These are phyloP conservation scores for Solanum rostratum DNA, from an alignment of 257 asterid genomes.

Conservation along the genomic window DNA sequence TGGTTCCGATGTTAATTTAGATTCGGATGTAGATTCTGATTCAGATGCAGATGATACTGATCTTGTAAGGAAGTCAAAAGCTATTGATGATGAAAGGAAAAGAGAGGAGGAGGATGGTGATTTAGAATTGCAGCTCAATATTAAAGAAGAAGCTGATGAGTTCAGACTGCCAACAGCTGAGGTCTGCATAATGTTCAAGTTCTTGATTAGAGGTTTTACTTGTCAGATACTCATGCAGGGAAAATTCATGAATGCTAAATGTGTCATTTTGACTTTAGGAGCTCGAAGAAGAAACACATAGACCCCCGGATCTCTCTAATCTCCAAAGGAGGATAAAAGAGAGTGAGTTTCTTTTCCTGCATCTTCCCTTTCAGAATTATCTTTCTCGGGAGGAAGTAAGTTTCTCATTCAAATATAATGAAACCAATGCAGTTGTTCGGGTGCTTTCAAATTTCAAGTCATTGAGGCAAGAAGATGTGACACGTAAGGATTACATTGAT, in stretches of 20 bases:
- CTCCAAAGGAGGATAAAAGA: slow-evolving; percentile 83
- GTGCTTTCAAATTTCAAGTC: slow-evolving; percentile 68
- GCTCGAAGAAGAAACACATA: slow-evolving; percentile 66
- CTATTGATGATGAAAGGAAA: slow-evolving; percentile 37
- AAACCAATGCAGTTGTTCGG: slow-evolving; percentile 54
- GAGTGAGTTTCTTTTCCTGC: slow-evolving; percentile 32
- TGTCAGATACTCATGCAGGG: neutral
- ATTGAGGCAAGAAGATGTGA: slow-evolving; percentile 65
- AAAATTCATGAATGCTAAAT: neutral
- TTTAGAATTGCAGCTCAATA: slow-evolving; percentile 47
- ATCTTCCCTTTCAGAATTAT: neutral
- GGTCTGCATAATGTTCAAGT: slow-evolving; percentile 24
- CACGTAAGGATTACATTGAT: slow-evolving; percentile 67
- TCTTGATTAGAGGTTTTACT: neutral
- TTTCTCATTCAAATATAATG: slow-evolving; percentile 1
- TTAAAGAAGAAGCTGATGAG: slow-evolving; percentile 63
- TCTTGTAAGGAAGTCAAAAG: slow-evolving; percentile 39
- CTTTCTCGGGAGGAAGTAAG: neutral
- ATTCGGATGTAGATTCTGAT: slow-evolving; percentile 38
- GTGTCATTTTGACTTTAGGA: slow-evolving; percentile 32
- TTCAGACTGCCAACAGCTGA: slow-evolving; percentile 68
- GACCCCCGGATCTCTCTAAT: slow-evolving; percentile 80
- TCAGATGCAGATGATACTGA: slow-evolving; percentile 48
- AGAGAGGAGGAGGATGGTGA: slow-evolving; percentile 37
- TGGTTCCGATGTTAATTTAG: slow-evolving; percentile 7